These are phyloP conservation scores for Saccharomycopsis capsularis DNA, from an alignment of 805 yeast species.

Conservation along the genomic window DNA sequence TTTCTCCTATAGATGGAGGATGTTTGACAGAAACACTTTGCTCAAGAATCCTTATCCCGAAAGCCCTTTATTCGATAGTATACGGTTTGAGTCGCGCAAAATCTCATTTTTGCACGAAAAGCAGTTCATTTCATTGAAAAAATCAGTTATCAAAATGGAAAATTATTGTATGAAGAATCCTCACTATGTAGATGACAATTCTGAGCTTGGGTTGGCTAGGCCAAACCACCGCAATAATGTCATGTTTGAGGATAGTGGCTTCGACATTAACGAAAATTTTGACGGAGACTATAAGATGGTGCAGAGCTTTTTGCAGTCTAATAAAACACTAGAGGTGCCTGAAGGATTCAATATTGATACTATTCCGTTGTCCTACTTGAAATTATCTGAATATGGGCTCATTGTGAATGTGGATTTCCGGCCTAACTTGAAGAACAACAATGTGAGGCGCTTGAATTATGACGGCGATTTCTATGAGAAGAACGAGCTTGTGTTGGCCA, in stretches of 20 bases:
- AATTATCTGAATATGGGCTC: conserved; percentile 12
- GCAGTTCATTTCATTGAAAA: neutral
- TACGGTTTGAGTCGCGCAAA: conserved; percentile 4
- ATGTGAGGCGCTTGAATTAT: neutral
- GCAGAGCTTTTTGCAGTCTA: neutral
- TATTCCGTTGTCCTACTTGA: conserved; percentile 10
- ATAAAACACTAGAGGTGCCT: neutral
- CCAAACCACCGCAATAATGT: conserved; percentile 11
- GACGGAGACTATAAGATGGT: conserved; percentile 9
- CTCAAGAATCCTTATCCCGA: conserved; percentile 6
- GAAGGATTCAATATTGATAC: neutral
- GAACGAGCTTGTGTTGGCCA: conserved; percentile 1
- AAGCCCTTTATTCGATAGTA: conserved; percentile 5
- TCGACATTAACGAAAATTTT: conserved; percentile 1
- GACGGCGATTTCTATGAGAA: conserved; percentile 1
- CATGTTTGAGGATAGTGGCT: conserved; percentile 2
- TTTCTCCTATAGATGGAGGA: conserved; percentile 6
- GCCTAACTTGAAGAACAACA: conserved; percentile 2
- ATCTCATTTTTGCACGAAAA: conserved; percentile 9
- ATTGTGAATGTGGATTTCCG: conserved; percentile 14
- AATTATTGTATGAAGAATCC: conserved; percentile 10
- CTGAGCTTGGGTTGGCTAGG: neutral
- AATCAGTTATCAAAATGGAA: neutral
- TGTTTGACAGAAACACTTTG: neutral
- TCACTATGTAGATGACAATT: conserved; percentile 4